Base-by-base conservation (phyloP, 2,329 filamentous ascomycete species). In the Cladophialophora chaetospira region DNA sequence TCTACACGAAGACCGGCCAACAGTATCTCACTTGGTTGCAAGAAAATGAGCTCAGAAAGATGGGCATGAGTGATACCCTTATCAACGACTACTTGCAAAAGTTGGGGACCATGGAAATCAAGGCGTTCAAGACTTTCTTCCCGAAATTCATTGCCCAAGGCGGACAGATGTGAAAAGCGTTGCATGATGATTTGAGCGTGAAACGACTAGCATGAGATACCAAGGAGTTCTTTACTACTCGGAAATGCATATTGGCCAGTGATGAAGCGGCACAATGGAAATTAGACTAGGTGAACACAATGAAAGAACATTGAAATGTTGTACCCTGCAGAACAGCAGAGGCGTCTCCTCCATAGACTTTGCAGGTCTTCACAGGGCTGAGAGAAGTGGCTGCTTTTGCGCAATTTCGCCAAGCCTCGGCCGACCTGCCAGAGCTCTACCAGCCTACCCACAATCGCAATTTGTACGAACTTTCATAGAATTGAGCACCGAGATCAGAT, bases 1-100 rank as follows among this genome's bases (percentile, higher is more conserved):
- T 99, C 61, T 93, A 97, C 70, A 81, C 84, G 65, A 97, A 97
- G 77, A 93, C 90, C 10, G 94, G 94, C 23, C 83, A 88, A 49
- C 81, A 84, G 54, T 97, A 96, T 70, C 81, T 93, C 21, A 70
- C 73, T 31, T 79, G 75, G 64, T 68, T 79, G 31, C 71, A 75
- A 23, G 68, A 68, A 43, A 72, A 71, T 21, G 77, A 79, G 61
- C 60, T 79, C 46, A 75, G 74, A 21, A 71, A 72, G 9, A 73
- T 79, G 71, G 77, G 77, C 35, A 78, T 79, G 76, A 73, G 73
- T 17, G 65, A 65, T 11, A 71, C 73, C 36, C 70, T 77, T 52
- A 73, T 79, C 52, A 72, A 76, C 46, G 77, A 79, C 58, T 79
- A 76, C 66, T 64, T 79, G 58, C 68, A 68, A 54, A 75, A 76